Conservation (phyloP, 2,329 filamentous ascomycete species). For the Fusarium continuum region DNA sequence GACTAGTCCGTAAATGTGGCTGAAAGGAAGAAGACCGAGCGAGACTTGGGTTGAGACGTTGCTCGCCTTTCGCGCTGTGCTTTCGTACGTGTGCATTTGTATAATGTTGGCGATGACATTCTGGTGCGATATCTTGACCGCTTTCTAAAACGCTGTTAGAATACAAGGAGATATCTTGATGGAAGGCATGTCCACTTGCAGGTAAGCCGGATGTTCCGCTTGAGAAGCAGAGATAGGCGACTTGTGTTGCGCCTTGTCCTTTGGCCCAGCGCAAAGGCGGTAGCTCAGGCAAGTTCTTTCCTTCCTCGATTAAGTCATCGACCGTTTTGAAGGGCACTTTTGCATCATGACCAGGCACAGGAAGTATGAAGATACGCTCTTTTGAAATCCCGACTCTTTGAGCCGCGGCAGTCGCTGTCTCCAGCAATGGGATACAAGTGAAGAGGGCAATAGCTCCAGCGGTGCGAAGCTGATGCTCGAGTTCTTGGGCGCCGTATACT, state of each 20-base stretch:
- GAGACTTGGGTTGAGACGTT: constrained; percentile 54
- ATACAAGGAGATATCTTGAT: not conserved
- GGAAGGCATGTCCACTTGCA: constrained; percentile 55
- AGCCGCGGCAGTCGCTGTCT: constrained; percentile 70
- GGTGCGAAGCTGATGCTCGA: constrained; percentile 75
- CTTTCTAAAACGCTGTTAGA: constrained; percentile 63
- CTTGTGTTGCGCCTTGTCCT: constrained; percentile 72
- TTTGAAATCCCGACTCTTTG: constrained; percentile 69
- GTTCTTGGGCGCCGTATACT: constrained; percentile 72
- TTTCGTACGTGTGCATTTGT: constrained; percentile 62
- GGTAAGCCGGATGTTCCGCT: constrained; percentile 82
- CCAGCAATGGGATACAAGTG: constrained; percentile 72
- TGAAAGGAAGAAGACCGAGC: constrained; percentile 77
- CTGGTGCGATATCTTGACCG: constrained; percentile 81
- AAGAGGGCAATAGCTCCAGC: constrained; percentile 75
- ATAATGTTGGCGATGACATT: constrained; percentile 81
- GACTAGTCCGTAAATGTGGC: constrained; percentile 82
- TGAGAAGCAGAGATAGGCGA: constrained; percentile 80
- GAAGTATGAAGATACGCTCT: constrained; percentile 72
- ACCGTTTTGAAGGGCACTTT: constrained; percentile 66
- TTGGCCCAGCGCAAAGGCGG: constrained; percentile 65
- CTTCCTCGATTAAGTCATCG: constrained; percentile 70
- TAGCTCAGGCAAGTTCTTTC: constrained; percentile 60
- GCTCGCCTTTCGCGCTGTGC: constrained; percentile 47
- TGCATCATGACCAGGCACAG: constrained; percentile 59